Base-by-base conservation (phyloP, 441 rosid species). In the Melastoma candidum region DNA sequence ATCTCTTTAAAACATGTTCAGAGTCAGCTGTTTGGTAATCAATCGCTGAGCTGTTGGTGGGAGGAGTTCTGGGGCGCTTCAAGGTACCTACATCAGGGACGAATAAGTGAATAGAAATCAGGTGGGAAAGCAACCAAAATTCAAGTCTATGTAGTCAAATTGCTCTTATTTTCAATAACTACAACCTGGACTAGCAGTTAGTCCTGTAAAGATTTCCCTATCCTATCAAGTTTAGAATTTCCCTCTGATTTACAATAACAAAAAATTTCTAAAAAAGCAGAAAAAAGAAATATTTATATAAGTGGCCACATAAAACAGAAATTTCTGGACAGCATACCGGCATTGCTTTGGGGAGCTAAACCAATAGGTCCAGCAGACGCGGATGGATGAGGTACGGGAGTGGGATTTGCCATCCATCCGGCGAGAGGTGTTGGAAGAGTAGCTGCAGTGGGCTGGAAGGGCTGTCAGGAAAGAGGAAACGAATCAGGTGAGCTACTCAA, bases 11-110 rank as follows among this genome's bases (percentile, higher is more conserved):
- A 29, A 77, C 73, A 64, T 68, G 81, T 57, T 85, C 90, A 65
- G 90, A 83, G 58, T 83, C 95, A 47, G 95, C 90, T 52, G 86
- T 77, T 63, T 83, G 90, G 61, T 83, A 83, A 63, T 85, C 90
- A 68, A 81, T 63, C 51, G 77, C 59, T 14, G 80, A 64, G 71
- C 70, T 82, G 64, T 60, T 74, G n/a, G 78, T 58, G 46, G 90
- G 82, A 26, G 85, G 82, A 41, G 84, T 81, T 68, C 84, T 67
- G 22, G 95, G 95, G 51, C 83, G 82, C 65, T 85, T 85, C 68
- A 81, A 58, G 59, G 83, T 62, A 52, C 79, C 85, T 73, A 82
- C 71, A 66, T 39, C 53, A 51, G 62, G 51, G 49, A 65, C 46
- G 22, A 17, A 61, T 3, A 29, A 44, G 53, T 11, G 47, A 12